Evolutionary conservation across 768 basidiomycete species (phyloP), one percentile per base, ranked within the genome.

Genomic region (Leucocoprinus sp.): DNA sequence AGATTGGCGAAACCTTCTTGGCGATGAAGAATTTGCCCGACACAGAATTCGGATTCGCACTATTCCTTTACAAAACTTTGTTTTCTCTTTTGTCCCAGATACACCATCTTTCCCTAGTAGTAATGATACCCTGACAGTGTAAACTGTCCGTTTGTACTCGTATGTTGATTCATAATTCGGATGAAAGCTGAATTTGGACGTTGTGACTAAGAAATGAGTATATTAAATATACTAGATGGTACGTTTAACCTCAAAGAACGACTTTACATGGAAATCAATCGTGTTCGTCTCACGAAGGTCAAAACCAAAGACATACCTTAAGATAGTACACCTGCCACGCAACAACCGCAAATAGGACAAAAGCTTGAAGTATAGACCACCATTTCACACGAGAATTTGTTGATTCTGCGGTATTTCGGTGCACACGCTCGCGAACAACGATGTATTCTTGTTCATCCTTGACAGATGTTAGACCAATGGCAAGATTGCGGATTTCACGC

Each of bases 371-470:
- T 50, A 99, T 82, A 2, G 92, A 93, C 96, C 96, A 99, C 92
- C 92, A 98, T 68, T 97, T 98, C 43, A 99, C 95, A 29, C 96
- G 81, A 29, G 85, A 76, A 61, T 98, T 98, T 15, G 89, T 90
- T 1, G 78, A 95, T 71, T 88, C 89, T 7, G 90, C 84, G 41
- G 96, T 99, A 62, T 98, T 90, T 44, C 96, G 74, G 63, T 99
- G 96, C 33, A 83, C 83, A 49, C 76, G 75, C 64, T 99, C 96
- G 40, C 96, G 78, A 22, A 98, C 82, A 24, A 95, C 87, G 52
- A 99, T 93, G 65, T 99, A 99, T 64, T 98, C 96, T 61, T 98
- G 95, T 62, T 99, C 96, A 58, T 99, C 96, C 68, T 97, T 97
- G 53, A 99, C 93, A 8, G 87, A 68, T 45, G 84, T 76, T 39